Base-by-base conservation (phyloP, 495 filamentous ascomycete genomes). In the Aspergillus egyptiacus region DNA sequence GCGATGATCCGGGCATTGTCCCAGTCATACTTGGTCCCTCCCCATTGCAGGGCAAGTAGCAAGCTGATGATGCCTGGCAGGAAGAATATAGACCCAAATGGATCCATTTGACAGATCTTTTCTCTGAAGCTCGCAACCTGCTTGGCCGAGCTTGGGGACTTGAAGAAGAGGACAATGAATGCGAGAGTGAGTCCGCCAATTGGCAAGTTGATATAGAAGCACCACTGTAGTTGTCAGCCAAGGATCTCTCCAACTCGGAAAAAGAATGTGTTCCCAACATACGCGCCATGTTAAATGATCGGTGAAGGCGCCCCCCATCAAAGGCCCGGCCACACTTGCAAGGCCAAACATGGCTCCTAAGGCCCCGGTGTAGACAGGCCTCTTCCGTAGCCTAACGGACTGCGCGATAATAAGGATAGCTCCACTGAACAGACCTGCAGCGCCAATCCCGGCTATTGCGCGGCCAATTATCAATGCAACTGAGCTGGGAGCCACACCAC, bases 21-120 rank as follows among this genome's bases (percentile, higher is more conserved):
- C 89, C 88, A 94, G 0, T 65, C 51, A 51, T 91, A 88, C 22
- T 67, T 76, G 0, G 75, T 75, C 3, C 89, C 89, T 35, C 88
- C 89, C 89, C 89, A 95, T 61, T 93, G 87, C 15, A 96, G 70
- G 0, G 90, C 90, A 0, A 96, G 70, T 11, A 95, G 61, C 2
- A 91, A 64, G 52, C 77, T 83, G 53, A 91, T 71, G 20, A 95
- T 78, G 10, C 73, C 75, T 1, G 87, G 86, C 31, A 94, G 68
- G 58, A 95, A 86, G 43, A 86, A 62, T 2, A 72, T 3, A 0
- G 79, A 84, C 3, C 89, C 89, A 2, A 77, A 54, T 0, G 81
- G 72, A 60, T 95, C 89, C 35, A 93, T 71, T 38, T 81, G 72
- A 44, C 66, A 78, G 14, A 60, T 9, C 38, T 81, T 75, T 50